phyloP scores from a whole-genome alignment of 441 rosid genomes.

The Brassica balearica region DNA sequence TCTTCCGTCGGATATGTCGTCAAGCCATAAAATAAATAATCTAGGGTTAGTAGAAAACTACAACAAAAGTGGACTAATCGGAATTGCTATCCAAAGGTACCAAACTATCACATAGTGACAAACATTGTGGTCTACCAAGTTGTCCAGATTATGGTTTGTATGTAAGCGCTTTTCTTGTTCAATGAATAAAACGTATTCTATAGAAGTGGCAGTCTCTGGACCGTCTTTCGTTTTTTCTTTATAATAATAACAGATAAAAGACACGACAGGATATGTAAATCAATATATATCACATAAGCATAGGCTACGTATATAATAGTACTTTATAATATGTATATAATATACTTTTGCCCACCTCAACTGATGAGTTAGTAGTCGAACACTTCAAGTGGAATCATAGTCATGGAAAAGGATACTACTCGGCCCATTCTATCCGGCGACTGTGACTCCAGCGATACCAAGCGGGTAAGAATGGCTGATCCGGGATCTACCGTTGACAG shows the following conservation, averaged over 20 bases:
- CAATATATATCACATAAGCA: background rate
- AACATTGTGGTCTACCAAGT: constrained; percentile 29
- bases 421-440: background rate
- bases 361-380: constrained; percentile 2
- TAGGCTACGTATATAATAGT: constrained; percentile 12
- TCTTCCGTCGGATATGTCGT: background rate
- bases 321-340: background rate
- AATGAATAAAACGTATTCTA: constrained; percentile 14
- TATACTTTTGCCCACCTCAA: constrained; percentile 5
- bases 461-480: constrained; percentile 29
- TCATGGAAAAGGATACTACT: constrained; percentile 19
- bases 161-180: constrained; percentile 3
- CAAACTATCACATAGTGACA: background rate
- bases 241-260: constrained; percentile 15
- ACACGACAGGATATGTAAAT: background rate
- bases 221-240: background rate
- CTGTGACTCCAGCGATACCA: constrained; percentile 26
- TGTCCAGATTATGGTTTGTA: constrained; percentile 31
- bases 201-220: constrained; percentile 9
- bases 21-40: background rate
- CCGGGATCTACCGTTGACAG: background rate
- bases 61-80: constrained; percentile 5
- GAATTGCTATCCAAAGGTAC: constrained; percentile 14
- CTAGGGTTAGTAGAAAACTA: background rate
- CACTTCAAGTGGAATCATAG: background rate